A percentile compares a stretch with the other conserved stretches of the same genome.
These are phyloP conservation scores for Penicillium ochrochloron DNA, from an alignment of 495 filamentous ascomycete genomes.

Conservation along the genomic window DNA sequence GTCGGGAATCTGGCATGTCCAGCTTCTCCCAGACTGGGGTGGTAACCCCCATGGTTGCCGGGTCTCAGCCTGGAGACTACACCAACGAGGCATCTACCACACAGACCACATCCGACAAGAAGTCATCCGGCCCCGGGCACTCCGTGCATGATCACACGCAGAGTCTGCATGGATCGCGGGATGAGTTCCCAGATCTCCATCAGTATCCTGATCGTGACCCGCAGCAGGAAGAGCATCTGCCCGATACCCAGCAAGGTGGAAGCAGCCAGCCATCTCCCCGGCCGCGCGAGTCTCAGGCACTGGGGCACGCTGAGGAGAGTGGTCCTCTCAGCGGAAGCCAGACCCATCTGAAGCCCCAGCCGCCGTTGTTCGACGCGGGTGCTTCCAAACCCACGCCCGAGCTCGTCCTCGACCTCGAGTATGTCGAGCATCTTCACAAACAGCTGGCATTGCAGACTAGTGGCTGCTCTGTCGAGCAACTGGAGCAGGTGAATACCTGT, in stretches of 20 bases:
- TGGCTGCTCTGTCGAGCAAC: constrained; percentile 87
- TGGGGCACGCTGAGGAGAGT: constrained; percentile 33
- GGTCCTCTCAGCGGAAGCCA: constrained; percentile 43
- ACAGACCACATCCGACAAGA: constrained; percentile 77
- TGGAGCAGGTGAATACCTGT: constrained; percentile 90
- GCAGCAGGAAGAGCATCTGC: constrained; percentile 51
- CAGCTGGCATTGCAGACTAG: constrained; percentile 67
- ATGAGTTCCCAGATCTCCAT: constrained; percentile 30
- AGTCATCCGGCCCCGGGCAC: constrained; percentile 57
- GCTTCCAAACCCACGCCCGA: constrained; percentile 36
- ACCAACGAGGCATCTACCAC: constrained; percentile 85
- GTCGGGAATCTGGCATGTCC: constrained; percentile 52
- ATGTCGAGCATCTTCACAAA: constrained; percentile 59
- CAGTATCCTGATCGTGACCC: constrained; percentile 48
- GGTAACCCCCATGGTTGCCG: constrained; percentile 74
- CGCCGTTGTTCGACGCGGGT: constrained; percentile 50
- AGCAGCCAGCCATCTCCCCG: constrained; percentile 47
- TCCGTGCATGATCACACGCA: constrained; percentile 63
- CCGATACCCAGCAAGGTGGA: constrained; percentile 49
- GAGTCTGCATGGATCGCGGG: constrained; percentile 39
- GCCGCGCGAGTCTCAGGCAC: constrained; percentile 25
- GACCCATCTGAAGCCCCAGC: constrained; percentile 48
- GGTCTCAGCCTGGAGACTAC: constrained; percentile 75
- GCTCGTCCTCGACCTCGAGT: constrained; percentile 61
- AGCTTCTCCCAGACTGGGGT: constrained; percentile 71